Percentiles rank a stretch among this genome's conserved stretches.
These are phyloP conservation scores for Escallonia rubra DNA, from an alignment of 129 eudicot species.

Conservation along the genomic window DNA sequence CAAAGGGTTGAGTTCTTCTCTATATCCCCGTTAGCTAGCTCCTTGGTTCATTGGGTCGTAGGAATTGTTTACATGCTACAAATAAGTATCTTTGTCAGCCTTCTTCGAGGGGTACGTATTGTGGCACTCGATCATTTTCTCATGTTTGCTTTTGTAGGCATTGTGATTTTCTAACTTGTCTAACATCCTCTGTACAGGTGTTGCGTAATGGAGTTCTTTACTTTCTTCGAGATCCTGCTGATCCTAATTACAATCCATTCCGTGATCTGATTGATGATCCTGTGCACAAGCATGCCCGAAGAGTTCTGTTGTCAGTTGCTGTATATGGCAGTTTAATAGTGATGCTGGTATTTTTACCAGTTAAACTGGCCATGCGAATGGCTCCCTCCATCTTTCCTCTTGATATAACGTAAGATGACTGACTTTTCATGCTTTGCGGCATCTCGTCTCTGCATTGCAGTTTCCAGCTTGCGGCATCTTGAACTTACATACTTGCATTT, in stretches of 20 bases:
- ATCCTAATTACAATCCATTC: constrained; percentile 90
- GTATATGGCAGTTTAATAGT: constrained; percentile 90
- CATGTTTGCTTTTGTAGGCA: neutral
- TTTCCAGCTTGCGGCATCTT: constrained; percentile 5
- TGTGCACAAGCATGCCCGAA: constrained; percentile 94
- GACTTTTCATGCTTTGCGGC: neutral
- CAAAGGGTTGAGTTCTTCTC: constrained; percentile 84
- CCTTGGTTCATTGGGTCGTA: constrained; percentile 93
- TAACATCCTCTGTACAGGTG: constrained; percentile 39
- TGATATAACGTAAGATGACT: constrained; percentile 70
- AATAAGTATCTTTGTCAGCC: constrained; percentile 88
- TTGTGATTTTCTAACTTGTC: neutral
- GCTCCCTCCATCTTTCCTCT: constrained; percentile 86
- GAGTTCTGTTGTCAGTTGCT: constrained; percentile 84
- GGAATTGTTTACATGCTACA: constrained; percentile 96
- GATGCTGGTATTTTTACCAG: constrained; percentile 88
- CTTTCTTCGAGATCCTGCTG: constrained; percentile 95
- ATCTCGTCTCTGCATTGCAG: neutral
- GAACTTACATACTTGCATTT: constrained; percentile 1
- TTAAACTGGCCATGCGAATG: constrained; percentile 90
- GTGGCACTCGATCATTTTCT: neutral
- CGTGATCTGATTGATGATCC: constrained; percentile 94
- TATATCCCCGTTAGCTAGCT: constrained; percentile 80
- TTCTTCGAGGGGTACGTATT: constrained; percentile 81
- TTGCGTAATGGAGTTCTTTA: constrained; percentile 84